Evolutionary conservation across 495 filamentous ascomycete genomes (phyloP).

Genomic region (Eremomyces bilateralis): DNA sequence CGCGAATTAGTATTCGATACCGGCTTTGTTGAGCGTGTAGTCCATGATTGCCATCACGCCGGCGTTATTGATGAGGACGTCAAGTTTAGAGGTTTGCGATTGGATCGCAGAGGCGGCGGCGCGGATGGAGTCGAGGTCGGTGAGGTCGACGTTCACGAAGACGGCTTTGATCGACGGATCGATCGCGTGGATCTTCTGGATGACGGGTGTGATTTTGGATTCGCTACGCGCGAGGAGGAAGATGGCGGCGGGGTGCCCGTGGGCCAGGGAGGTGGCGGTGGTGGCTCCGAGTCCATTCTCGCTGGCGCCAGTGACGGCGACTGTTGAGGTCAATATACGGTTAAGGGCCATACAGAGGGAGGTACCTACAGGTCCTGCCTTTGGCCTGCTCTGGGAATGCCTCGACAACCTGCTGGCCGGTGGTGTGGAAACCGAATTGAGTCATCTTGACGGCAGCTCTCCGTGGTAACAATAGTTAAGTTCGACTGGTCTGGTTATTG

Average conservation of each 20-base stretch:
- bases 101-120: background rate
- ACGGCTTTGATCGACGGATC: background rate
- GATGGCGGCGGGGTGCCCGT: constrained; percentile 20
- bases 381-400: too few species aligned
- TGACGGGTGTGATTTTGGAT: constrained; percentile 19
- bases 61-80: constrained; percentile 8
- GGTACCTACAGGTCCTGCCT: too few species aligned
- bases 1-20: constrained; percentile 4
- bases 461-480: too few species aligned
- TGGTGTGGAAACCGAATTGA: too few species aligned
- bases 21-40: constrained; percentile 1
- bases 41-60: constrained; percentile 2
- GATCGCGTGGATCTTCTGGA: constrained; percentile 19
- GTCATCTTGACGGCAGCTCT: too few species aligned
- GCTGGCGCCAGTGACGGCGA: background rate
- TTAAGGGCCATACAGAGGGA: too few species aligned
- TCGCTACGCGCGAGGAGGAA: constrained; percentile 24
- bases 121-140: background rate
- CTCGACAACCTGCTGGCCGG: too few species aligned
- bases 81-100: background rate
- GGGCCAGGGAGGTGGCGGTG: constrained; percentile 24
- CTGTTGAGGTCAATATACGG: too few species aligned
- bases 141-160: background rate
- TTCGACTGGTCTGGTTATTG: too few species aligned
- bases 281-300: background rate